Evolutionary conservation across 2,329 filamentous ascomycete species (phyloP), one percentile per base, ranked within the genome.

Genomic region (Calcarisporium arbuscula): DNA sequence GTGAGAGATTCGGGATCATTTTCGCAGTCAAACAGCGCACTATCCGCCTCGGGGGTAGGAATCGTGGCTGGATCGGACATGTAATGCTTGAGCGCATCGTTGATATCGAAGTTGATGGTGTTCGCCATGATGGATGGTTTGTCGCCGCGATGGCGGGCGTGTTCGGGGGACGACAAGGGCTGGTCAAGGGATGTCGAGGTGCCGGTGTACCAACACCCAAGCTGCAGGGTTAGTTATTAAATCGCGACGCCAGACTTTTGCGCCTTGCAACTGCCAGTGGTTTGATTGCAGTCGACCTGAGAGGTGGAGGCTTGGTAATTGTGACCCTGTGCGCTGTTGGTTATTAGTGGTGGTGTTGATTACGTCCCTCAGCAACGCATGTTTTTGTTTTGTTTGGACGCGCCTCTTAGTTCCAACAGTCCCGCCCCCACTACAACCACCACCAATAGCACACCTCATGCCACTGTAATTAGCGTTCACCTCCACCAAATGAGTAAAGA

Each of bases 61-160:
- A 96, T 84, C 25, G 78, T 76, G 29, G 80, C 70, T 8, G 92
- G 90, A 58, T 96, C 90, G 64, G 87, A 94, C 75, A 95, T 85
- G 65, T 95, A 98, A 58, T 86, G 77, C 71, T 95, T 95, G 61
- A 96, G 82, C 46, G 88, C 87, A 68, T 95, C 84, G 60, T 95
- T 95, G 62, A 98, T 86, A 61, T 96, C 86, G 66, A 98, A 98
- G 54, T 82, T 75, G 57, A 88, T 75, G 67, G 84, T n/a, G n/a
- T n/a, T 84, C 53, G 70, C 82, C 80, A 82, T 82, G 57, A 45
- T 60, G 51, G 59, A 48, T 53, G 52, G 48, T 34, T 36, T 31
- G 34, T 41, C 42, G 41, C 47, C 45, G 32, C 20, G 18, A 17
- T 21, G 38, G 38, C 34, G 26, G 43, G 49, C 30, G 38, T 14